Conservation (phyloP, 371 early-diverging fungal genomes). For the Syncephalis fuscata region DNA sequence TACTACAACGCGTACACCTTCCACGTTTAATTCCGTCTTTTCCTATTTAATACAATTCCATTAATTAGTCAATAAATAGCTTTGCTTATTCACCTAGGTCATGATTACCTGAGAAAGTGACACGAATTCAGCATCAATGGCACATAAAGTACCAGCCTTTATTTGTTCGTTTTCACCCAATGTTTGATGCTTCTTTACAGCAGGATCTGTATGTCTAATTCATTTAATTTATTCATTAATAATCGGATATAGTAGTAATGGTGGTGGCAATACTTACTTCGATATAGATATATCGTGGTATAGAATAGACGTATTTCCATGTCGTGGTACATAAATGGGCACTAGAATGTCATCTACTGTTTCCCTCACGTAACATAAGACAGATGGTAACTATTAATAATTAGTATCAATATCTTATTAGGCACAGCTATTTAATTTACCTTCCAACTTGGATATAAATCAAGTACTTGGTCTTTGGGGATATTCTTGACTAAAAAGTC, state of each 20-base stretch:
- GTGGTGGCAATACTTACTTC: constrained; percentile 6
- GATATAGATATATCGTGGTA: constrained; percentile 26
- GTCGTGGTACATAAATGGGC: constrained; percentile 12
- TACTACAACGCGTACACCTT: constrained; percentile 66
- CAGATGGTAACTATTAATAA: constrained; percentile 30
- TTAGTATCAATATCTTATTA: neutral
- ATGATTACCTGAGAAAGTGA: constrained; percentile 46
- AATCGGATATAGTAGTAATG: neutral
- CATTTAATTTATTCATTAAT: no score
- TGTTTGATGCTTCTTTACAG: no score
- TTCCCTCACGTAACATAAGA: constrained; percentile 48
- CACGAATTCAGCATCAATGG: constrained; percentile 93
- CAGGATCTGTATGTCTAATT: no score
- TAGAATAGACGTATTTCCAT: constrained; percentile 23
- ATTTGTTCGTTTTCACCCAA: neutral
- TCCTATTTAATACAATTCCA: constrained; percentile 32
- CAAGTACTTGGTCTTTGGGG: constrained; percentile 41
- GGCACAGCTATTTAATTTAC: constrained; percentile 9
- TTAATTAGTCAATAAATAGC: neutral
- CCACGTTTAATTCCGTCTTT: constrained; percentile 78
- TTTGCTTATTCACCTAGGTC: neutral
- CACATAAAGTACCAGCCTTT: constrained; percentile 47
- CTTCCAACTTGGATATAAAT: constrained; percentile 64
- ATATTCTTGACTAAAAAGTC: constrained; percentile 80
- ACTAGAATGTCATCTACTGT: constrained; percentile 24